Conservation (phyloP, 2,329 filamentous ascomycete genomes). For the Aureobasidium sp. region DNA sequence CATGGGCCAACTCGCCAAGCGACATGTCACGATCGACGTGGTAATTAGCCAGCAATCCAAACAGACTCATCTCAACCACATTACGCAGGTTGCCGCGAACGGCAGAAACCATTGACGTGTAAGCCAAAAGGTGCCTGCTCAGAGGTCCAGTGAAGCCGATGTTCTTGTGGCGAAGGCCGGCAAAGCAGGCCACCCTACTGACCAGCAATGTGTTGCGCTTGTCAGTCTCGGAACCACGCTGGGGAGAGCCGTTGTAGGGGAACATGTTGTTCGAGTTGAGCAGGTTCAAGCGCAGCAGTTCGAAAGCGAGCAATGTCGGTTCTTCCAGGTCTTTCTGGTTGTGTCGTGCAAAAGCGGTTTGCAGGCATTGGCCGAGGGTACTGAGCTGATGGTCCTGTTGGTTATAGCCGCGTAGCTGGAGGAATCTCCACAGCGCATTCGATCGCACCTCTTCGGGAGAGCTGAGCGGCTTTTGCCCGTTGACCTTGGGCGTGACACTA, state of each 20-base stretch:
- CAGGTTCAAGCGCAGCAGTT: constrained; percentile 72
- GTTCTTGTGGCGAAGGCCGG: constrained; percentile 71
- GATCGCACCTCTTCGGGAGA: constrained; percentile 66
- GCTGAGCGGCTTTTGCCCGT: constrained; percentile 38
- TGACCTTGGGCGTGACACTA: constrained; percentile 49
- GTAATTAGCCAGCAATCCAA: constrained; percentile 72
- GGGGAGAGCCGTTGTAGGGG: constrained; percentile 51
- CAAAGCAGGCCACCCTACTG: constrained; percentile 76
- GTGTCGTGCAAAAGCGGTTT: constrained; percentile 41
- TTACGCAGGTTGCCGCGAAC: constrained; percentile 75
- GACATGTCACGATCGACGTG: constrained; percentile 60
- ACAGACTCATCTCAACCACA: constrained; percentile 73
- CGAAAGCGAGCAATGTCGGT: constrained; percentile 72
- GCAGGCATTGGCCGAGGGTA: constrained; percentile 73
- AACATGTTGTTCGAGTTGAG: constrained; percentile 66
- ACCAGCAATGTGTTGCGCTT: constrained; percentile 73
- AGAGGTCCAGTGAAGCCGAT: constrained; percentile 93
- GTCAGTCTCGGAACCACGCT: constrained; percentile 58
- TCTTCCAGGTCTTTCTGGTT: constrained; percentile 56
- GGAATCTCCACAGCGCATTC: constrained; percentile 78
- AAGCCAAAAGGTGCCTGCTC: constrained; percentile 80
- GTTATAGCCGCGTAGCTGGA: constrained; percentile 82
- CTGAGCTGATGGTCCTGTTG: constrained; percentile 74
- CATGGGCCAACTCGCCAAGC: constrained; percentile 49
- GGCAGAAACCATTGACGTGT: constrained; percentile 73